These are phyloP conservation scores for Colletotrichum sidae DNA, from an alignment of 2,329 filamentous ascomycete species.

Conservation along the genomic window DNA sequence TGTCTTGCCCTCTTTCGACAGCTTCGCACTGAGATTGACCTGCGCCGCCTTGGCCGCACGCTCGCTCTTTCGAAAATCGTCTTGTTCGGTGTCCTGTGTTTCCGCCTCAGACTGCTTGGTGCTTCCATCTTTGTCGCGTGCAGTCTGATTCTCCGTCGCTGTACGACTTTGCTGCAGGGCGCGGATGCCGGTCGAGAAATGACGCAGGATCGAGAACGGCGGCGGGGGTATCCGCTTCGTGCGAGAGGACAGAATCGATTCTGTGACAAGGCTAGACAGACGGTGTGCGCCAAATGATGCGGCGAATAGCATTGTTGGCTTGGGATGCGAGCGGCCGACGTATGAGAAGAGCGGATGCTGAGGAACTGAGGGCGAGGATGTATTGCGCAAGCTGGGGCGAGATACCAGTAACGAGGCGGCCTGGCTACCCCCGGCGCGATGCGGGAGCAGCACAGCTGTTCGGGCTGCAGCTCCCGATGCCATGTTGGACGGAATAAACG, in stretches of 20 bases:
- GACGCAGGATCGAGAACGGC: constrained; percentile 40
- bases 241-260: not conserved
- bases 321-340: constrained; percentile 15
- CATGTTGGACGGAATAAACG: constrained; percentile 26
- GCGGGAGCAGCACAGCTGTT: constrained; percentile 60
- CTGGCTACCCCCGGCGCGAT: constrained; percentile 51
- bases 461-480: constrained; percentile 57
- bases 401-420: constrained; percentile 23
- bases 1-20: constrained; percentile 83
- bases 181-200: constrained; percentile 45
- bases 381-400: constrained; percentile 37
- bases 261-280: not conserved
- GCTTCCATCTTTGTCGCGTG: constrained; percentile 4
- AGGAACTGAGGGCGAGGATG: constrained; percentile 22
- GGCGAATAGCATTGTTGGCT: not conserved
- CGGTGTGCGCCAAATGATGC: not conserved
- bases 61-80: constrained; percentile 75
- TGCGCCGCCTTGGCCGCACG: constrained; percentile 88
- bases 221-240: constrained; percentile 1
- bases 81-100: constrained; percentile 46
- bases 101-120: constrained; percentile 51
- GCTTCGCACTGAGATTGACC: constrained; percentile 86
- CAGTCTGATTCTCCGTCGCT: not conserved
- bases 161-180: constrained; percentile 39
- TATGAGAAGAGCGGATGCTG: constrained; percentile 31